Evolutionary conservation across 495 filamentous ascomycete species (phyloP), one percentile per base, ranked within the genome.

Genomic region (Hypoxylon crocopeplum): DNA sequence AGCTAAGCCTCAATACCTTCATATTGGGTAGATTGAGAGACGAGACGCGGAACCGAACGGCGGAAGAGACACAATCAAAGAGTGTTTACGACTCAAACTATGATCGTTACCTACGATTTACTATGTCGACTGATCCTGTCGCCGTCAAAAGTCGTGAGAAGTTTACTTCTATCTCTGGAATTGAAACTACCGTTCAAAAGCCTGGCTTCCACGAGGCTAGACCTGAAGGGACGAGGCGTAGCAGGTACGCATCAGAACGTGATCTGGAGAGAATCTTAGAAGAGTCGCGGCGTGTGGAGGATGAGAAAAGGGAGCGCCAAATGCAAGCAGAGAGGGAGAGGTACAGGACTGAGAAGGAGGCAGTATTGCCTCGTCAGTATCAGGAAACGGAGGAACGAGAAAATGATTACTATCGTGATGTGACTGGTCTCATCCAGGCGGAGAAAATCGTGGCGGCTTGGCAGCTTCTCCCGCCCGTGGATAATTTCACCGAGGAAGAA

Each of bases 401-500:
- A 7, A 75, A 80, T 25, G 73, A 72, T 6, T 72, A 80, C 24
- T 98, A 88, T 72, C 82, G 82, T 48, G 90, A 97, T 67, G 86
- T 76, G 2, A 89, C 90, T 42, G 87, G 91, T 45, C 75, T 84
- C 8, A 78, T 95, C 12, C 81, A 86, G 27, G 77, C 86, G 3
- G 79, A 86, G 37, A 79, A 82, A 54, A 88, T 87, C 2, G 82
- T 94, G 34, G 76, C 82, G 3, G 79, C 85, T 6, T 94, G 89
- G 69, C 84, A 88, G 32, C 91, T 89, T 44, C 69, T 87, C 8
- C 91, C 90, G 5, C 87, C 86, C 1, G 80, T 86, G 27, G 89
- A 96, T 68, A 90, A 94, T 58, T 98, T 97, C 75, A 89, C 86
- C 2, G 76, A 84, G 16, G 84, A 89, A 41, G 95, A 98, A 69